phyloP scores from a whole-genome alignment of 257 asterid genomes.

The Solanum sparsipilum region DNA sequence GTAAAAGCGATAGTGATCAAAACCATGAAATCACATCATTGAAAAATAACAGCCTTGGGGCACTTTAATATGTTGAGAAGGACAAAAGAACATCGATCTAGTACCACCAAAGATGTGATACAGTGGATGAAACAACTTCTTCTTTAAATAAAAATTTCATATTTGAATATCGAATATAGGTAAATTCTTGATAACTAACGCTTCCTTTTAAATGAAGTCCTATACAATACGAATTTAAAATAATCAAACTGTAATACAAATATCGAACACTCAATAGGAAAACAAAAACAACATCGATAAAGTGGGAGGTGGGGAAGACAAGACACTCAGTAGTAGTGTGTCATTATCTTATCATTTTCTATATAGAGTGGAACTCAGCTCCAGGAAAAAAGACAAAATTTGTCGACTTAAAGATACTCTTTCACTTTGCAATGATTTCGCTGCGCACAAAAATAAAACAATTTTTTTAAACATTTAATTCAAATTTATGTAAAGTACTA shows the following conservation, averaged over 20 bases:
- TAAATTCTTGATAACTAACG: neutral
- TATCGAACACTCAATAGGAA: fast-evolving
- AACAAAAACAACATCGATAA: neutral
- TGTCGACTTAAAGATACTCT: neutral
- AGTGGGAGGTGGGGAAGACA: neutral
- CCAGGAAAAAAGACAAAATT: neutral
- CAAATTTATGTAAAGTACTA: neutral
- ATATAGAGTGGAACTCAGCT: neutral
- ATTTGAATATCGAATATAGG: too few relatives aligned
- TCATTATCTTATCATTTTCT: neutral
- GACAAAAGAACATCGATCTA: neutral
- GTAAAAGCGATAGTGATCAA: neutral
- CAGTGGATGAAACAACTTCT: too few relatives aligned
- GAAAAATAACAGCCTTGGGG: neutral
- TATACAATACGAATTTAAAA: neutral
- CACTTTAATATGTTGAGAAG: neutral
- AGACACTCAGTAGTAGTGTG: neutral
- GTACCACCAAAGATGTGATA: neutral
- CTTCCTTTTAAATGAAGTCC: fast-evolving
- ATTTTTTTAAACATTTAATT: neutral
- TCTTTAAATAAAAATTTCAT: too few relatives aligned
- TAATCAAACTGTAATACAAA: fast-evolving
- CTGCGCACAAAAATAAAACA: neutral
- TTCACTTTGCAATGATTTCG: neutral
- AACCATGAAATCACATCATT: neutral